Conservation (phyloP, 345 rosid species). For the Aquilaria sinensis region DNA sequence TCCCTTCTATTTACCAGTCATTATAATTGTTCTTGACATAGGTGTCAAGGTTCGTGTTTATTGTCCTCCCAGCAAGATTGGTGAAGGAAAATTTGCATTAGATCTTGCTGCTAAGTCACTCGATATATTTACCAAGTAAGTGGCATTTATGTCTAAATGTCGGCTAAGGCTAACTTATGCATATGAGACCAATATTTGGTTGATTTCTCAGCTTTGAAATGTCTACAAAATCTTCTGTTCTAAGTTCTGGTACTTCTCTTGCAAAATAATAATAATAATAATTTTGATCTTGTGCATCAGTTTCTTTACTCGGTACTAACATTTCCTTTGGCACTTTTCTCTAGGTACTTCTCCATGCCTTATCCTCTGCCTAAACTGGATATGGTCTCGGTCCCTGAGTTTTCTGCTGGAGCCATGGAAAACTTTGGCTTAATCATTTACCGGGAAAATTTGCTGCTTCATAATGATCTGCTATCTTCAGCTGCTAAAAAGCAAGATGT, state of each 20-base stretch:
- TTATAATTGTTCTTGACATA: constrained; percentile 1
- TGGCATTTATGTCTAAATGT: neutral
- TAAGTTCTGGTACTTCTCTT: too few relatives aligned
- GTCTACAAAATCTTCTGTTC: too few relatives aligned
- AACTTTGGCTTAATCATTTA: constrained; percentile 34
- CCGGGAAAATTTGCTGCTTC: constrained; percentile 29
- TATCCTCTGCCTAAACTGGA: constrained; percentile 39
- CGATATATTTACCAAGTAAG: constrained; percentile 30
- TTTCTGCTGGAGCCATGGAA: constrained; percentile 42
- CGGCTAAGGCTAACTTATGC: too few relatives aligned
- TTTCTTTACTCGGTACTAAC: neutral
- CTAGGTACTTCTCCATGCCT: constrained; percentile 36
- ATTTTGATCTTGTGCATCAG: too few relatives aligned
- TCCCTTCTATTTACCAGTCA: neutral
- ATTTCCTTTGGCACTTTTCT: neutral
- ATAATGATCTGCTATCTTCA: constrained; percentile 24
- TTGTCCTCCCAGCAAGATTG: constrained; percentile 33
- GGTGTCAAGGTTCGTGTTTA: constrained; percentile 30
- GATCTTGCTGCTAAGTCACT: constrained; percentile 33
- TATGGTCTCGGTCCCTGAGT: constrained; percentile 40
- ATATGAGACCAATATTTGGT: too few relatives aligned
- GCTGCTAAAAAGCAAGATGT: constrained; percentile 32
- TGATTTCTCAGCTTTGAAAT: too few relatives aligned
- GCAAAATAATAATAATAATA: too few relatives aligned
- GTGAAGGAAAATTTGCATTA: constrained; percentile 26